Base-by-base conservation (phyloP, 2,329 filamentous ascomycete species). In the Sporothrix luriei region DNA sequence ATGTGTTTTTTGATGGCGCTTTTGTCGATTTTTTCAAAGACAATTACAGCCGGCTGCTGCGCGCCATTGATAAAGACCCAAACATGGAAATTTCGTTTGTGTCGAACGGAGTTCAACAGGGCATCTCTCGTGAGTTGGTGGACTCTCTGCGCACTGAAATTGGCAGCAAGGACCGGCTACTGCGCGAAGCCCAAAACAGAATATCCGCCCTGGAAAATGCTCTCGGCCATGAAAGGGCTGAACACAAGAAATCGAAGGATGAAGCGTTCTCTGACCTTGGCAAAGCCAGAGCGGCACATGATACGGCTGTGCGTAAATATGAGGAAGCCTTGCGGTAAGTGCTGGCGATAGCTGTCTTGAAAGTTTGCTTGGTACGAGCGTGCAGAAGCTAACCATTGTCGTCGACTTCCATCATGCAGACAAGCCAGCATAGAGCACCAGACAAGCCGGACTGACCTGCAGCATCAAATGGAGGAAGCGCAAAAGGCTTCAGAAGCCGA, bases 11-110 rank as follows among this genome's bases (percentile, higher is more conserved):
- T 73, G 93, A 97, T 74, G 85, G 87, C 61, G 87, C 87, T 0
- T 98, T 97, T 78, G 89, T 99, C 69, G 92, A 97, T 71, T 97
- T 98, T 75, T 87, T 97, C 75, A 97, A 97, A 76, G 94, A 98
- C 76, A 97, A 97, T 77, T 98, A 96, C 77, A 94, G 91, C 75
- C 90, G 94, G 10, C 82, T 97, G 70, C 82, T 90, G 51, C 88
- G 93, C 72, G 91, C 93, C 16, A 92, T 99, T 74, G 95, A 99
- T 79, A 89, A 94, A 71, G 92, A 97, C 72, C 95, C 95, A 0
- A 92, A 90, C 1, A 83, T 96, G 71, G 95, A 99, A 77, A 89
- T 96, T 33, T 90, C 93, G 0, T 87, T 95, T 13, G 84, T 93
- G 69, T 85, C 89, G 55, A 93, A 94, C 76, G 92, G 91, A 0